Evolutionary conservation across 2,329 filamentous ascomycete species (phyloP).

Genomic region (Kalaharituber pfeilii): DNA sequence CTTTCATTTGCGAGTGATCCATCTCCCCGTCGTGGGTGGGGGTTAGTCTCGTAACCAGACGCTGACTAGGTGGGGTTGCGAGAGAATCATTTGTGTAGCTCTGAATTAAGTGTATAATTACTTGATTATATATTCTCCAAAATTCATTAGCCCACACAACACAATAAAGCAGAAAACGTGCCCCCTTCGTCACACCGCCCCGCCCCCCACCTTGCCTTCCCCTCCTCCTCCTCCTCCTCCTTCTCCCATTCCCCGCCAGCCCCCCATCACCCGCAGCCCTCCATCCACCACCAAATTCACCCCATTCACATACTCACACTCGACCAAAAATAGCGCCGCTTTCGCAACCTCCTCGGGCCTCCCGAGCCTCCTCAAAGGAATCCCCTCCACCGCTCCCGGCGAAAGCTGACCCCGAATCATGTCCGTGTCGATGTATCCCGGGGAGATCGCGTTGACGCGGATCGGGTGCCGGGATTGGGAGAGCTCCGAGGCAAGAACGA

Average conservation of each 20-base stretch:
- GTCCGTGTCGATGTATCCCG: slow-evolving; percentile 64
- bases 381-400: slow-evolving; percentile 24
- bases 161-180: too few relatives aligned
- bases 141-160: too few relatives aligned
- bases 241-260: too few relatives aligned
- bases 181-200: too few relatives aligned
- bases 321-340: slow-evolving; percentile 58
- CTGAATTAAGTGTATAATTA: too few relatives aligned
- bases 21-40: too few relatives aligned
- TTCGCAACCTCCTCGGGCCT: slow-evolving; percentile 57
- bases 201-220: too few relatives aligned
- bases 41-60: too few relatives aligned
- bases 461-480: slow-evolving; percentile 37
- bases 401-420: slow-evolving; percentile 52
- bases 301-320: slow-evolving; percentile 71
- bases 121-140: too few relatives aligned
- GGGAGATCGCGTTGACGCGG: slow-evolving; percentile 63
- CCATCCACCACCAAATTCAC: slow-evolving; percentile 75
- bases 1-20: too few relatives aligned
- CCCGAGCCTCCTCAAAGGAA: slow-evolving; percentile 52
- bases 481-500: slow-evolving; percentile 47
- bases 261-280: slow-evolving; percentile 41
- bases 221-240: neutral
- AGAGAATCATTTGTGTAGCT: too few relatives aligned
- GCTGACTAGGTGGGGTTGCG: too few relatives aligned